A percentile compares a stretch with the other conserved stretches of the same genome.
Evolutionary conservation across 2,329 filamentous ascomycete genomes (phyloP).

Genomic region (Penicillium sp.): DNA sequence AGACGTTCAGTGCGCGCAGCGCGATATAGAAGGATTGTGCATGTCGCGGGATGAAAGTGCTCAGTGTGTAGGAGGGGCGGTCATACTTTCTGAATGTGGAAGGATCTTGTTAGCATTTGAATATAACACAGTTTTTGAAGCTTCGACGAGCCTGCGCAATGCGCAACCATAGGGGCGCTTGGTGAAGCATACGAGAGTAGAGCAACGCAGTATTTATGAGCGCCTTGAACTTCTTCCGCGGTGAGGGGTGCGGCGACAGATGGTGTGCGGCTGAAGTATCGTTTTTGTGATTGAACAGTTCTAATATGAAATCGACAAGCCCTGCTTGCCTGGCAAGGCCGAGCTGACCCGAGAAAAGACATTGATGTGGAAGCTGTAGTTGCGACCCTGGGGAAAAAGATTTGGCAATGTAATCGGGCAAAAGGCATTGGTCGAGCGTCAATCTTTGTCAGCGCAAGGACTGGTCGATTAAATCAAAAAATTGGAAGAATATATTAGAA

Average conservation of each 20-base stretch:
- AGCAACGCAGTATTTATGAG: conserved; percentile 59
- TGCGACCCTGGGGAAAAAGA: conserved; percentile 3
- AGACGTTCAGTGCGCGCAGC: conserved; percentile 87
- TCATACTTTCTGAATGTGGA: conserved; percentile 70
- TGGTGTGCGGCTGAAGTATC: conserved; percentile 26
- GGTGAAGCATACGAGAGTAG: conserved; percentile 51
- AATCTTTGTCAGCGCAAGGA: conserved; percentile 11
- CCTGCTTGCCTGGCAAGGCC: conserved; percentile 20
- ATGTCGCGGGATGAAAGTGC: conserved; percentile 75
- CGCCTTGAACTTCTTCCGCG: conserved; percentile 52
- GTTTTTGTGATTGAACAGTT: conserved; percentile 15
- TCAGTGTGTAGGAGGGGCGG: conserved; percentile 80
- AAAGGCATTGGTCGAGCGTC: conserved; percentile 19
- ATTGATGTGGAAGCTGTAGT: conserved; percentile 5
- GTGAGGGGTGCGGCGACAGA: conserved; percentile 18
- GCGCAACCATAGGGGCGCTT: background rate
- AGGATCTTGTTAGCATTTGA: background rate
- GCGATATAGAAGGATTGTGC: conserved; percentile 83
- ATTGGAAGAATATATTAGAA: background rate
- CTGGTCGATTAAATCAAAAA: background rate
- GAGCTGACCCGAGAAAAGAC: conserved; percentile 22
- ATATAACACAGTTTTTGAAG: background rate
- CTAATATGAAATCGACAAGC: conserved; percentile 11
- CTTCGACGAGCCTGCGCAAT: background rate
- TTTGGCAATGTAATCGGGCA: conserved; percentile 19